These are phyloP conservation scores for Trichophyton simii DNA, from an alignment of 2,329 filamentous ascomycete genomes.

Conservation along the genomic window DNA sequence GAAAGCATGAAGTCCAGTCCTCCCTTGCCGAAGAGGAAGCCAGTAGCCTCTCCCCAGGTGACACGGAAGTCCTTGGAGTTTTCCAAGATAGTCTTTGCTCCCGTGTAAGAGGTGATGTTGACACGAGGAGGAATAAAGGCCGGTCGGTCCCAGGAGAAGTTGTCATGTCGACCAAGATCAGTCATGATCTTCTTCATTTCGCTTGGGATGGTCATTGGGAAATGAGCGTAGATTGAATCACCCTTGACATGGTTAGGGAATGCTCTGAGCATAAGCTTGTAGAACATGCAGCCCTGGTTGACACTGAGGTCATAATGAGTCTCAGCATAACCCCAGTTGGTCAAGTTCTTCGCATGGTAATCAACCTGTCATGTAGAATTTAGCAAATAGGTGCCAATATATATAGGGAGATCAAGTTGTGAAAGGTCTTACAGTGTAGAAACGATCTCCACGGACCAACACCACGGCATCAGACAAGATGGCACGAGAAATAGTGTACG, in stretches of 20 bases:
- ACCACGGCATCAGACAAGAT: constrained; percentile 34
- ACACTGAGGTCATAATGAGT: constrained; percentile 18
- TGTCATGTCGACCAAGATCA: constrained; percentile 14
- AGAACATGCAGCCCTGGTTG: constrained; percentile 20
- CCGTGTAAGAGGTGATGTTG: constrained; percentile 14
- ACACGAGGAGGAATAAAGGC: constrained; percentile 14
- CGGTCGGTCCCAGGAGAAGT: constrained; percentile 15
- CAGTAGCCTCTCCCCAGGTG: constrained; percentile 16
- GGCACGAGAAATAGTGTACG: constrained; percentile 28
- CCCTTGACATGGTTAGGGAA: constrained; percentile 20
- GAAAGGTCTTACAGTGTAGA: constrained; percentile 23
- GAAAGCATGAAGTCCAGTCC: constrained; percentile 15
- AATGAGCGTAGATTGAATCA: constrained; percentile 19
- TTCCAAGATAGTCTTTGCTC: constrained; percentile 15
- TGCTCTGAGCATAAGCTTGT: constrained; percentile 21
- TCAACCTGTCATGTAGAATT: constrained; percentile 11
- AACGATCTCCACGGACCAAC: constrained; percentile 31
- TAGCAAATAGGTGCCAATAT: not conserved
- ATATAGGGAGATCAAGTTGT: not conserved
- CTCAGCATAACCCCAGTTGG: constrained; percentile 30
- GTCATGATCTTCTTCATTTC: constrained; percentile 18
- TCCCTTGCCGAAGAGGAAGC: constrained; percentile 14
- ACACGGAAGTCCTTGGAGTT: constrained; percentile 17
- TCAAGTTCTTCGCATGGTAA: constrained; percentile 22
- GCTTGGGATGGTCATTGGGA: constrained; percentile 20